phyloP scores from a whole-genome alignment of 1,284 basidiomycete genomes.

The Moesziomyces antarcticus region DNA sequence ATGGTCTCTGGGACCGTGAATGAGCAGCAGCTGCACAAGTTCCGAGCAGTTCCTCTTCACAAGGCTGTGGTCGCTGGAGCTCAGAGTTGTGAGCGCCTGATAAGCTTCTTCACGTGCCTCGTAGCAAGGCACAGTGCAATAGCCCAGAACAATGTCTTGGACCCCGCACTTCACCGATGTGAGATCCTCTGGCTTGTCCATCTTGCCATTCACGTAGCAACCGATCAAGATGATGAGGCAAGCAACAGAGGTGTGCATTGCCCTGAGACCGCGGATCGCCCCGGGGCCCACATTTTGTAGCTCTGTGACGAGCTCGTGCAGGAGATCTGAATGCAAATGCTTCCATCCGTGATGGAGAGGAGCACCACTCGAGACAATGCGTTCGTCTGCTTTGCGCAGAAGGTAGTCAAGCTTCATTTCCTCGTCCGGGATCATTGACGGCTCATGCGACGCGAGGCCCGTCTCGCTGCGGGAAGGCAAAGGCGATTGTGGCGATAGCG shows the following conservation, averaged over 20 bases:
- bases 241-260: conserved; percentile 12
- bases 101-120: conserved; percentile 14
- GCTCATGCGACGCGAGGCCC: neutral
- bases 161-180: conserved; percentile 4
- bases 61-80: conserved; percentile 9
- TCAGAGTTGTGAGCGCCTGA: conserved; percentile 5
- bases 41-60: conserved; percentile 16
- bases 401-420: neutral
- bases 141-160: conserved; percentile 12
- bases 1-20: conserved; percentile 14
- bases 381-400: neutral
- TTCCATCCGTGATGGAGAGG: conserved; percentile 2
- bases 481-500: neutral
- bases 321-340: neutral
- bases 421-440: too few species aligned
- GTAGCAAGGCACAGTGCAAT: conserved; percentile 11
- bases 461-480: neutral
- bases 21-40: conserved; percentile 20
- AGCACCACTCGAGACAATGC: neutral
- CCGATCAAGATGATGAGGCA: conserved; percentile 3
- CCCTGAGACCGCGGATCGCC: neutral
- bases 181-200: neutral
- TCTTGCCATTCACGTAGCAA: neutral
- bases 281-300: neutral
- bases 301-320: conserved; percentile 10